phyloP scores from a whole-genome alignment of 2,329 filamentous ascomycete species.

The Diaporthe helianthi region DNA sequence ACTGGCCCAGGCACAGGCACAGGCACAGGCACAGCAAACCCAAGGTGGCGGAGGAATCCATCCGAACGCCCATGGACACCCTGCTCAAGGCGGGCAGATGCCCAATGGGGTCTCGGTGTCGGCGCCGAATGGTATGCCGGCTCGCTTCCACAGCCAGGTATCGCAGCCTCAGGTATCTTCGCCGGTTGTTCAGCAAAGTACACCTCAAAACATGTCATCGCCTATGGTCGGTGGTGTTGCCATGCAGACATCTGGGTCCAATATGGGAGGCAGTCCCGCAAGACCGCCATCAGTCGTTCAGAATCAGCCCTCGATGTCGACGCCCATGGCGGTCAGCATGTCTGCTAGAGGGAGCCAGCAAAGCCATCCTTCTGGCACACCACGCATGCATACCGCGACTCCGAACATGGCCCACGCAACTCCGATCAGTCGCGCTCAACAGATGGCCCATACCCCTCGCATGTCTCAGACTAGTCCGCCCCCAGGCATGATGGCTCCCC shows the following conservation, averaged over 20 bases:
- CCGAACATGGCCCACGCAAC: constrained; percentile 68
- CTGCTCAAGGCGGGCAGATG: constrained; percentile 50
- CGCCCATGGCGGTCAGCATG: constrained; percentile 68
- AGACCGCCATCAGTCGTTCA: constrained; percentile 72
- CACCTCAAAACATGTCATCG: constrained; percentile 70
- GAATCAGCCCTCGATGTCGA: constrained; percentile 62
- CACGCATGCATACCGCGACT: constrained; percentile 66
- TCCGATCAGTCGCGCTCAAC: constrained; percentile 58
- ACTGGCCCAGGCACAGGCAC: constrained; percentile 38
- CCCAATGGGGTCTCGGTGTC: constrained; percentile 48
- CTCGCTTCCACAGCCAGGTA: constrained; percentile 61
- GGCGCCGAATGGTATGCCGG: constrained; percentile 44
- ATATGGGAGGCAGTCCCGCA: constrained; percentile 72
- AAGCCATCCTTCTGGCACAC: constrained; percentile 69
- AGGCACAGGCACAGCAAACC: constrained; percentile 41
- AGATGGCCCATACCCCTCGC: constrained; percentile 63
- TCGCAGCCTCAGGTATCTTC: constrained; percentile 72
- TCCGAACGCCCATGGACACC: constrained; percentile 53
- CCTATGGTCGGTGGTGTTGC: constrained; percentile 67
- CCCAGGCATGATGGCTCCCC: constrained; percentile 65
- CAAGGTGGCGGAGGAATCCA: constrained; percentile 46
- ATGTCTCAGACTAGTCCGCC: constrained; percentile 70
- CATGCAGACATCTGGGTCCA: constrained; percentile 72
- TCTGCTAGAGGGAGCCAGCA: constrained; percentile 70
- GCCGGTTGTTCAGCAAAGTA: constrained; percentile 69